phyloP scores from a whole-genome alignment of 2,329 filamentous ascomycete genomes.

The Aureobasidium leucospermi region DNA sequence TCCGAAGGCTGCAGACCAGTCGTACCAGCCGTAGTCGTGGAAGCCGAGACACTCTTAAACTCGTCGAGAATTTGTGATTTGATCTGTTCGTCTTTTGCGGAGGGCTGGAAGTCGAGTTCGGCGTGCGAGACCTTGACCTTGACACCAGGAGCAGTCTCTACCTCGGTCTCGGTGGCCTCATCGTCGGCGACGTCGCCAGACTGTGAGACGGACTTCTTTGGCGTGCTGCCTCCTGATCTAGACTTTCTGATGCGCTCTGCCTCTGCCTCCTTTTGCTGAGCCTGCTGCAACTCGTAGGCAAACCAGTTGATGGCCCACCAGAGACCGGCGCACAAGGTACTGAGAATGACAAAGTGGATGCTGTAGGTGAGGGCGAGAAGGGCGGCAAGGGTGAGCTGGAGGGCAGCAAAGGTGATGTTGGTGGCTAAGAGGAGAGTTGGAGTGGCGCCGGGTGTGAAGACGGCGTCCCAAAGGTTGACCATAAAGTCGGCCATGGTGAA shows the following conservation, averaged over 20 bases:
- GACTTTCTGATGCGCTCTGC: slow-evolving; percentile 38
- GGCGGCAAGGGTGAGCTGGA: slow-evolving; percentile 69
- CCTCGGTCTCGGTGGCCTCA: slow-evolving; percentile 44
- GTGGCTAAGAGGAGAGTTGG: slow-evolving; percentile 82
- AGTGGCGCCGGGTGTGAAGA: slow-evolving; percentile 89
- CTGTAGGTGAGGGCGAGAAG: slow-evolving; percentile 78
- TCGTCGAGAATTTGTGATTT: slow-evolving; percentile 16
- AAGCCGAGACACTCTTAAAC: slow-evolving; percentile 10
- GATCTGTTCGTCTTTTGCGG: slow-evolving; percentile 15
- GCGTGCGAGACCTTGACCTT: neutral
- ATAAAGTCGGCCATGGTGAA: slow-evolving; percentile 46
- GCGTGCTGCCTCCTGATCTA: slow-evolving; percentile 22
- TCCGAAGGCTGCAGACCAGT: neutral
- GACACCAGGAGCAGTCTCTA: slow-evolving; percentile 21
- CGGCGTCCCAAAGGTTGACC: slow-evolving; percentile 76
- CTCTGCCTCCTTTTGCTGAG: slow-evolving; percentile 42
- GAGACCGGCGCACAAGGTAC: slow-evolving; percentile 67
- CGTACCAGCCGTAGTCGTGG: neutral
- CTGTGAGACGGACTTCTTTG: slow-evolving; percentile 45
- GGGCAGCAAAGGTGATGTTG: slow-evolving; percentile 77
- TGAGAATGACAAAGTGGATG: slow-evolving; percentile 81
- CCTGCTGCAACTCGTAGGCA: slow-evolving; percentile 54
- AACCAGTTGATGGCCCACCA: slow-evolving; percentile 99
- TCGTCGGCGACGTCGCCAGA: slow-evolving; percentile 29
- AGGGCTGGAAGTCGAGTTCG: neutral